A percentile compares a stretch with the other conserved stretches of the same genome.
Evolutionary conservation across 768 basidiomycete genomes (phyloP).

Genomic region (Austroboletus festivus): DNA sequence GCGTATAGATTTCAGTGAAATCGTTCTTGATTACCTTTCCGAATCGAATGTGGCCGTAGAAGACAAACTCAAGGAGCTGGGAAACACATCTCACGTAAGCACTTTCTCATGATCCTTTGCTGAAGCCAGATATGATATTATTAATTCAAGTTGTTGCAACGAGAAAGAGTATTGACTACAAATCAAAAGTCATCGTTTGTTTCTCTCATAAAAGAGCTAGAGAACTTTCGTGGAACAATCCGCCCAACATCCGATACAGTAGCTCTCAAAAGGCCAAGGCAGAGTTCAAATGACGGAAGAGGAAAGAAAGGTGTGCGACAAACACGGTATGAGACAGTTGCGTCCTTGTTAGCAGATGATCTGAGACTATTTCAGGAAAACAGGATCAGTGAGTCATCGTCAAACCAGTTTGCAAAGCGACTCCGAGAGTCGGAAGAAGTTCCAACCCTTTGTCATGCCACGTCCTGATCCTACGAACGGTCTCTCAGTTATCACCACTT

Average conservation of each 20-base stretch:
- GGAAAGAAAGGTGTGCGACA: neutral
- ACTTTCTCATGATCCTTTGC: too few relatives aligned
- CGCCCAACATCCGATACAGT: neutral
- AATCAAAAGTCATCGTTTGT: constrained; percentile 12
- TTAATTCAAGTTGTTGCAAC: constrained; percentile 11
- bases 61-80: constrained; percentile 16
- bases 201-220: constrained; percentile 8
- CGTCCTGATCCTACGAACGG: neutral
- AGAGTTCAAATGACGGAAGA: neutral
- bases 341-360: neutral
- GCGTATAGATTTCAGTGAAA: constrained; percentile 18
- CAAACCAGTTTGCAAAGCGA: neutral
- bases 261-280: neutral
- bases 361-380: constrained; percentile 2
- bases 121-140: too few relatives aligned
- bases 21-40: constrained; percentile 19
- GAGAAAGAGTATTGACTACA: constrained; percentile 5
- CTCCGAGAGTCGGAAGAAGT: neutral
- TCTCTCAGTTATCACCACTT: constrained; percentile 1
- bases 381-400: constrained; percentile 4
- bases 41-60: constrained; percentile 3
- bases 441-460: neutral
- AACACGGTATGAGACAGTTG: constrained; percentile 1
- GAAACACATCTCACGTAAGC: constrained; percentile 8
- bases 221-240: constrained; percentile 1